Evolutionary conservation across 257 asterid genomes (phyloP).

Genomic region (Solanum pinnatisectum): DNA sequence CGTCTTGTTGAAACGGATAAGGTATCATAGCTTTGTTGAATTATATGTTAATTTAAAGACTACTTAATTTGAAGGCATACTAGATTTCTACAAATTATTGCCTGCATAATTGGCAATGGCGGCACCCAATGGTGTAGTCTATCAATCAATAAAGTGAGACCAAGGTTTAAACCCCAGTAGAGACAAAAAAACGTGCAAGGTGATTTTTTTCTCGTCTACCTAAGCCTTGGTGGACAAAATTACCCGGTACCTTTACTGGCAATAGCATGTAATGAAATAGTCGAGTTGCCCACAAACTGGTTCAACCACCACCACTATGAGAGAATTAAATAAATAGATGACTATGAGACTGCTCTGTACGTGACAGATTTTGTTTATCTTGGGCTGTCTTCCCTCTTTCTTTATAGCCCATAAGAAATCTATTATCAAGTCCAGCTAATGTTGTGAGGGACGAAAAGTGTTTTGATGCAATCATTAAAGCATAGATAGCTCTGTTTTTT

Average conservation of each 20-base stretch:
- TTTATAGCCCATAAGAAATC: not conserved
- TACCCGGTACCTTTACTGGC: not conserved
- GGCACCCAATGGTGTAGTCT: not conserved
- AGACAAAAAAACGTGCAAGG: not conserved
- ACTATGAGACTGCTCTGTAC: not conserved
- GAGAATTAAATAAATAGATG: not conserved
- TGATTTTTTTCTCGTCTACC: not conserved
- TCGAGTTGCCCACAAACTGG: not conserved
- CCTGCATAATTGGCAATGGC: not conserved
- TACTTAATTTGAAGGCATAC: not conserved
- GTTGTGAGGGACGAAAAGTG: not conserved
- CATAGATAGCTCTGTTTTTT: not conserved
- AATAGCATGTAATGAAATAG: not conserved
- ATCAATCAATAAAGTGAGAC: not conserved
- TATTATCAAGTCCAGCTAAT: not conserved
- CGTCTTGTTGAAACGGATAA: conserved; percentile 54
- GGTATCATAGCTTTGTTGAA: conserved; percentile 31
- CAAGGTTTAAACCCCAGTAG: not conserved
- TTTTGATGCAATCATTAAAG: not conserved
- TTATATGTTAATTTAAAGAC: not conserved
- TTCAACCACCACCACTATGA: not conserved
- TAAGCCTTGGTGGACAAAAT: not conserved
- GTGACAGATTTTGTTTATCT: not conserved
- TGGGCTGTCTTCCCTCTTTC: not conserved
- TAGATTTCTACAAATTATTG: not conserved